Conservation (phyloP, 1,284 basidiomycete species). For the Marasmius oreades region DNA sequence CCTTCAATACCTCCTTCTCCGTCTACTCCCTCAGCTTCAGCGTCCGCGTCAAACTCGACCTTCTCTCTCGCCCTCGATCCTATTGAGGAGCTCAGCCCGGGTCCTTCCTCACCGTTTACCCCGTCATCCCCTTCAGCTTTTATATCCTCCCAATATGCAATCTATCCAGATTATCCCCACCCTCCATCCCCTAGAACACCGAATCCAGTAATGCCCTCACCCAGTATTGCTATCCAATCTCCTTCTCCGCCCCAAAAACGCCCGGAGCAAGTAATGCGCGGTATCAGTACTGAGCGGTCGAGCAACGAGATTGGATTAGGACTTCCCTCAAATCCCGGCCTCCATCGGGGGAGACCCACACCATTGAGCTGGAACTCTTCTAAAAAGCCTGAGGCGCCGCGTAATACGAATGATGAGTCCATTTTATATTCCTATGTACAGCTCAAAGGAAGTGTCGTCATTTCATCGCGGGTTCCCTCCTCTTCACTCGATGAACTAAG, state of each 20-base stretch:
- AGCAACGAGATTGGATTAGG: not conserved
- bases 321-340: not conserved
- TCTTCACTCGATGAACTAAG: constrained; percentile 45
- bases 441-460: constrained; percentile 63
- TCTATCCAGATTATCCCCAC: constrained; percentile 3
- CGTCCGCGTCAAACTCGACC: constrained; percentile 51
- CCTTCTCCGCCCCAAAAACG: constrained; percentile 9
- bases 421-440: constrained; percentile 89
- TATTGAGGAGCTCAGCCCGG: constrained; percentile 52
- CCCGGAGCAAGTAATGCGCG: not conserved
- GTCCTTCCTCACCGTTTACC: constrained; percentile 34
- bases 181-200: constrained; percentile 17
- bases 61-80: constrained; percentile 67
- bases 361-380: not conserved
- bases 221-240: constrained; percentile 19
- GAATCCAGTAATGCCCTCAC: constrained; percentile 11
- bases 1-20: constrained; percentile 31
- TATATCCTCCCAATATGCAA: constrained; percentile 1
- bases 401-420: constrained; percentile 51
- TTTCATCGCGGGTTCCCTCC: constrained; percentile 32
- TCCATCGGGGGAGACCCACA: not conserved
- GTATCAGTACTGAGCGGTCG: constrained; percentile 3
- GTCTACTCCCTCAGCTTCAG: constrained; percentile 21
- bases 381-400: not conserved
- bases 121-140: constrained; percentile 9